phyloP scores from a whole-genome alignment of 2,329 filamentous ascomycete genomes.

The Graphilbum sp. region DNA sequence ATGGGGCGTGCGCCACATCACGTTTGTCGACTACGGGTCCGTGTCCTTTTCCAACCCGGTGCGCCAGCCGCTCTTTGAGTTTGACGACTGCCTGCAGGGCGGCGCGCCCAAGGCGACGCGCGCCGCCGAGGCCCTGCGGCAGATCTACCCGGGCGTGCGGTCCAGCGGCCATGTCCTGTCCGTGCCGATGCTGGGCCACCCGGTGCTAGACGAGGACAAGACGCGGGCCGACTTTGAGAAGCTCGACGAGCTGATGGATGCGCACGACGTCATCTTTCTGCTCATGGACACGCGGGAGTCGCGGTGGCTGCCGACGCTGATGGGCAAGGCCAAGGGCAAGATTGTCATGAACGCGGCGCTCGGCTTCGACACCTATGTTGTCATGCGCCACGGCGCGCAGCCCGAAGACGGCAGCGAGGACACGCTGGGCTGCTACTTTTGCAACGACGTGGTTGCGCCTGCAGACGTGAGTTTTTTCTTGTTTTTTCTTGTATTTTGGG shows the following conservation, averaged over 20 bases:
- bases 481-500: too few relatives aligned
- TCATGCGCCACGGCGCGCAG: conserved; percentile 82
- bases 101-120: conserved; percentile 68
- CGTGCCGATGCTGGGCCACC: conserved; percentile 92
- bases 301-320: conserved; percentile 87
- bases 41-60: conserved; percentile 97
- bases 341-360: conserved; percentile 94
- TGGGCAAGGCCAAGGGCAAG: conserved; percentile 85
- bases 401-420: conserved; percentile 36
- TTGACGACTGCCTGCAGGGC: conserved; percentile 74
- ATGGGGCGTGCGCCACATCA: conserved; percentile 91
- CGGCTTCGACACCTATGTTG: conserved; percentile 91
- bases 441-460: conserved; percentile 91
- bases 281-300: conserved; percentile 94
- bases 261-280: conserved; percentile 88
- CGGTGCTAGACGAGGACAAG: conserved; percentile 55
- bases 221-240: conserved; percentile 60
- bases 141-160: conserved; percentile 85
- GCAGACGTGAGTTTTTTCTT: conserved; percentile 46
- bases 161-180: conserved; percentile 64
- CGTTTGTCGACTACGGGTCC: conserved; percentile 82
- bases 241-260: conserved; percentile 57
- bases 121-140: conserved; percentile 62
- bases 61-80: conserved; percentile 80
- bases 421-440: conserved; percentile 90